These are phyloP conservation scores for Pseudogymnoascus sp. DNA, from an alignment of 2,329 filamentous ascomycete species.

Conservation along the genomic window DNA sequence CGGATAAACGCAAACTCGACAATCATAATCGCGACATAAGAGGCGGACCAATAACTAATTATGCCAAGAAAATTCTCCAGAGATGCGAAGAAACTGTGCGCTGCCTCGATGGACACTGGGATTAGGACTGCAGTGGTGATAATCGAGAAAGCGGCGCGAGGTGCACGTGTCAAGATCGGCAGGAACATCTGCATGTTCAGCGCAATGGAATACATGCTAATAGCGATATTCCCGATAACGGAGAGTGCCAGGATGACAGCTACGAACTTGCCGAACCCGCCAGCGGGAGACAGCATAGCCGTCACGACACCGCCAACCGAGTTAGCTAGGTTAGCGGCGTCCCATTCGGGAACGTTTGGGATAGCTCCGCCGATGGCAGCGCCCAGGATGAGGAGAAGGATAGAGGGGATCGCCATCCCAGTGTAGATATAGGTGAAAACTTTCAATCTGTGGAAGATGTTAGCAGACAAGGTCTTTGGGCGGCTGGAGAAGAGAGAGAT, in stretches of 20 bases:
- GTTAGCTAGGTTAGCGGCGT: conserved; percentile 46
- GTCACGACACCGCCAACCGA: conserved; percentile 53
- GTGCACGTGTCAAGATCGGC: conserved; percentile 49
- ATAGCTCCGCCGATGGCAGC: conserved; percentile 59
- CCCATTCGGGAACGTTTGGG: conserved; percentile 47
- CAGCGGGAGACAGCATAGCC: conserved; percentile 51
- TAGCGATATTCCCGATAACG: conserved; percentile 53
- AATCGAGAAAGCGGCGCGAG: conserved; percentile 52
- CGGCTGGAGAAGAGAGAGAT: conserved; percentile 22
- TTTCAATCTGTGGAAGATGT: conserved; percentile 25
- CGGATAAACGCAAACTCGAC: conserved; percentile 34
- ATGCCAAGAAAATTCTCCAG: conserved; percentile 27
- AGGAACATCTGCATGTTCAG: conserved; percentile 59
- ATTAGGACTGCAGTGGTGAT: conserved; percentile 55
- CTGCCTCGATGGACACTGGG: conserved; percentile 49
- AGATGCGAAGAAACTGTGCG: conserved; percentile 45
- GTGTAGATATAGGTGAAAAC: conserved; percentile 52
- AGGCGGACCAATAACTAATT: conserved; percentile 30
- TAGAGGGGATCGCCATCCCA: conserved; percentile 49
- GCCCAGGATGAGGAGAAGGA: conserved; percentile 56
- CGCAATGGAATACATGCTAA: conserved; percentile 56
- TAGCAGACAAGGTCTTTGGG: conserved; percentile 13
- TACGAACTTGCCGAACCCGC: conserved; percentile 57
- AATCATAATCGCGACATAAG: conserved; percentile 31
- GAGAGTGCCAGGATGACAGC: conserved; percentile 53